Evolutionary conservation across 2,329 filamentous ascomycete species (phyloP).

Genomic region (Xylaria sp.): DNA sequence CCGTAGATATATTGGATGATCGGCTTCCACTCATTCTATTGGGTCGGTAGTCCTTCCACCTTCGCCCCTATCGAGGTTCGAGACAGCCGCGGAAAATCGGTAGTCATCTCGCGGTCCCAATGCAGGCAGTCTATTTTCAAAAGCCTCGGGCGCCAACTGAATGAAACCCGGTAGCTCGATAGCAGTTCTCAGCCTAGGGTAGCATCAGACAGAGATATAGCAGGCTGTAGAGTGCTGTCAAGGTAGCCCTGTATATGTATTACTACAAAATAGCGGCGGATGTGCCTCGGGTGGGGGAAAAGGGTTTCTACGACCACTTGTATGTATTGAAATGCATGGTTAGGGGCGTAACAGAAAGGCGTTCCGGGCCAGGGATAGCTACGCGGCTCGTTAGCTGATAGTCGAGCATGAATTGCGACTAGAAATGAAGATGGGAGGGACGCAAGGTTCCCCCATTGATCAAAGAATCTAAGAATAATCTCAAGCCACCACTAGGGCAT

Average conservation of each 20-base stretch:
- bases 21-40: constrained; percentile 1
- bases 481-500: constrained; percentile 6
- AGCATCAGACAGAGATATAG: not conserved
- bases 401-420: not conserved
- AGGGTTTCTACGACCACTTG: constrained; percentile 20
- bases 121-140: too few relatives aligned
- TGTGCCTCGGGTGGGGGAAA: constrained; percentile 27
- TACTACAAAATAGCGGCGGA: constrained; percentile 31
- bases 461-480: constrained; percentile 10
- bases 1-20: not conserved
- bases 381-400: constrained; percentile 20
- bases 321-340: constrained; percentile 24
- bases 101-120: too few relatives aligned
- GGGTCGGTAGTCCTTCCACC: not conserved
- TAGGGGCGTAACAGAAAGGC: constrained; percentile 13
- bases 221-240: constrained; percentile 17
- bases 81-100: not conserved
- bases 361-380: constrained; percentile 1
- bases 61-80: not conserved
- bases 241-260: constrained; percentile 35
- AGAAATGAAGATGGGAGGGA: not conserved
- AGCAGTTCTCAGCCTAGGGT: not conserved
- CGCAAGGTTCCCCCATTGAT: not conserved
- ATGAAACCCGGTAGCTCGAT: not conserved
- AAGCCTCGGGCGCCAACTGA: too few relatives aligned